phyloP scores from a whole-genome alignment of 73 alveolate genomes.

The Tetrahymena thermophila region DNA sequence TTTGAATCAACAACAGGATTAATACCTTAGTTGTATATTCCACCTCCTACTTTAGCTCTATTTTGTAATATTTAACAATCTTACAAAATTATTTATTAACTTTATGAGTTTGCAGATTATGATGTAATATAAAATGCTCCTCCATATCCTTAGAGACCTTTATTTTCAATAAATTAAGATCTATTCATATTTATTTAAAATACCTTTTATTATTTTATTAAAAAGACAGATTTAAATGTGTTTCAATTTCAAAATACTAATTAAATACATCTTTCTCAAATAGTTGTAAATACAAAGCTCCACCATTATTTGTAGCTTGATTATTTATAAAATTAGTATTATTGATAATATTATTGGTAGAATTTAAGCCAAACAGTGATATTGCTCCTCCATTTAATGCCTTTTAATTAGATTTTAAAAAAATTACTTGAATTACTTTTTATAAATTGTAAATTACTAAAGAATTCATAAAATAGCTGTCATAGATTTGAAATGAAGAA shows the following conservation, averaged over 20 bases:
- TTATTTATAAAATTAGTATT: background rate
- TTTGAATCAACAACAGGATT: background rate
- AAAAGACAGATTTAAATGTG: too few species aligned
- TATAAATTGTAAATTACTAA: background rate
- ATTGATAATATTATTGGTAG: too few species aligned
- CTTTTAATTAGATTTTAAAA: background rate
- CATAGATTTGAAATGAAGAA: background rate
- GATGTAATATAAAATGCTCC: background rate
- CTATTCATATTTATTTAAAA: too few species aligned
- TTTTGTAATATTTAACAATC: background rate
- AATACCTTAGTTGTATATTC: background rate
- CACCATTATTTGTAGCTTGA: background rate
- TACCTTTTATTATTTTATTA: background rate
- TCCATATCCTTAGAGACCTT: background rate
- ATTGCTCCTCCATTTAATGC: background rate
- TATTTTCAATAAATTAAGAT: too few species aligned
- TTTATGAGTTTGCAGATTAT: background rate
- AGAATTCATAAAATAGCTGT: background rate
- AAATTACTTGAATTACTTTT: too few species aligned
- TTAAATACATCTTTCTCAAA: background rate
- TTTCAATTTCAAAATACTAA: too few species aligned
- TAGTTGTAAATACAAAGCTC: background rate
- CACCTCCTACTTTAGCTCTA: background rate
- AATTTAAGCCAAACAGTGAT: background rate
- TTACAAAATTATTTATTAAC: too few species aligned